Percentiles rank a stretch among this genome's conserved stretches.
phyloP scores from a whole-genome alignment of 2,329 filamentous ascomycete species.

The Colletotrichum camelliae region DNA sequence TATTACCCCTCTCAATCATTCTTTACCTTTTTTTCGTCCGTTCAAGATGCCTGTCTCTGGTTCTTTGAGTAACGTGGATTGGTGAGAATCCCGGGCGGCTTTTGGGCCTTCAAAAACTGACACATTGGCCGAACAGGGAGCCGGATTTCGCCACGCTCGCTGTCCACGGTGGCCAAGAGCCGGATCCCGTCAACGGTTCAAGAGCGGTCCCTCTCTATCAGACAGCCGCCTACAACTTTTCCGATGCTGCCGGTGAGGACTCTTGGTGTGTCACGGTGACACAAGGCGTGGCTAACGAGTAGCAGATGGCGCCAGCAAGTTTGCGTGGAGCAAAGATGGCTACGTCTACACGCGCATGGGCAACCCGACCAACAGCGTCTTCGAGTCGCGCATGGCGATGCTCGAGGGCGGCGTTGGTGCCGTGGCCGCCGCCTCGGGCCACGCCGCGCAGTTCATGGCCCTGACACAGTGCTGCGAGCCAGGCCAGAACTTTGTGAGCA shows the following conservation, averaged over 20 bases:
- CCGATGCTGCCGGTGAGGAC: conserved; percentile 19
- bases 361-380: conserved; percentile 92
- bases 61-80: conserved; percentile 35
- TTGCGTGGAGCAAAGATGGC: conserved; percentile 60
- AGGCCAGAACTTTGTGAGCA: conserved; percentile 95
- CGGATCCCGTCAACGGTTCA: conserved; percentile 82
- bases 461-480: conserved; percentile 80
- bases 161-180: conserved; percentile 61
- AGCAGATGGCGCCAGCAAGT: conserved; percentile 38
- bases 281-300: background rate
- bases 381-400: conserved; percentile 93
- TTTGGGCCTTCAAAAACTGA: conserved; percentile 6
- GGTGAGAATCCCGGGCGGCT: conserved; percentile 28
- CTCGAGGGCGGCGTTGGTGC: conserved; percentile 91
- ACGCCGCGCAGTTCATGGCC: conserved; percentile 91
- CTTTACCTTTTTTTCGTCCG: background rate
- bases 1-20: conserved; percentile 11
- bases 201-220: conserved; percentile 96
- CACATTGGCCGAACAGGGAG: conserved; percentile 6
- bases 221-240: conserved; percentile 59
- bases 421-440: conserved; percentile 83
- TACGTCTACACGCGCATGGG: conserved; percentile 95
- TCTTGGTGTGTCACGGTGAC: background rate
- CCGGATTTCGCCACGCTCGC: conserved; percentile 25
- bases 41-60: conserved; percentile 34